phyloP scores from a whole-genome alignment of 306 rosid species.

The Lotus japonicus region DNA sequence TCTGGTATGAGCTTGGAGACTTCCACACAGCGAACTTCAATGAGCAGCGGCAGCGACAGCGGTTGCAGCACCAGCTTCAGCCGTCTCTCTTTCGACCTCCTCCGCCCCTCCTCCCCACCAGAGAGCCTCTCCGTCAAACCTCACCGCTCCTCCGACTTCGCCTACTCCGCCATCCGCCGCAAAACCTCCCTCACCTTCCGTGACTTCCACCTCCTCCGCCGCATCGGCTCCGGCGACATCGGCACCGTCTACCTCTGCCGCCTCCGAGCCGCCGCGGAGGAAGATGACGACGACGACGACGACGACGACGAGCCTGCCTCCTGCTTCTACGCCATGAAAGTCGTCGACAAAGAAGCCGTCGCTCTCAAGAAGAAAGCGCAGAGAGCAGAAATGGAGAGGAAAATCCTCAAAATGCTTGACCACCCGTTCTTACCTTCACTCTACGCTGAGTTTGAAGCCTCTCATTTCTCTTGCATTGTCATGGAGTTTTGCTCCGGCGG shows the following conservation, averaged over 20 bases:
- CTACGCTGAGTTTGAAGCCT: conserved; percentile 90
- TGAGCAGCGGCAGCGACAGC: conserved; percentile 87
- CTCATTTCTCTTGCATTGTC: conserved; percentile 88
- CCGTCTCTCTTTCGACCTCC: conserved; percentile 82
- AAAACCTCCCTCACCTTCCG: conserved; percentile 57
- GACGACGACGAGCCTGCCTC: conserved; percentile 13
- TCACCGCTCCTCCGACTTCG: conserved; percentile 88
- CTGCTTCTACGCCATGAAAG: conserved; percentile 84
- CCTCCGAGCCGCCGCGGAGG: conserved; percentile 21
- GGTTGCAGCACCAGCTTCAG: conserved; percentile 78
- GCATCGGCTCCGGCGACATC: conserved; percentile 89
- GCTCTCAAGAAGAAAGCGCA: conserved; percentile 70
- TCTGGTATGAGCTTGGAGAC: conserved; percentile 56
- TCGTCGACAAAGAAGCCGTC: conserved; percentile 81
- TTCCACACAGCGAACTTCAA: conserved; percentile 45
- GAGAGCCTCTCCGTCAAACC: conserved; percentile 62
- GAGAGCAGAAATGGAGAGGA: conserved; percentile 91
- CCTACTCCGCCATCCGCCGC: conserved; percentile 75
- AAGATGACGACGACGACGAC: not conserved
- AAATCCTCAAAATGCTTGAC: conserved; percentile 87
- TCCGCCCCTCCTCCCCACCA: conserved; percentile 26
- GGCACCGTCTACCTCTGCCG: conserved; percentile 87
- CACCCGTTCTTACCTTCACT: conserved; percentile 90
- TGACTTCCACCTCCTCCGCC: conserved; percentile 73
- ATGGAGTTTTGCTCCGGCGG: conserved; percentile 98